These are phyloP conservation scores for Penicillium capsulatum DNA, from an alignment of 2,329 filamentous ascomycete genomes.

Conservation along the genomic window DNA sequence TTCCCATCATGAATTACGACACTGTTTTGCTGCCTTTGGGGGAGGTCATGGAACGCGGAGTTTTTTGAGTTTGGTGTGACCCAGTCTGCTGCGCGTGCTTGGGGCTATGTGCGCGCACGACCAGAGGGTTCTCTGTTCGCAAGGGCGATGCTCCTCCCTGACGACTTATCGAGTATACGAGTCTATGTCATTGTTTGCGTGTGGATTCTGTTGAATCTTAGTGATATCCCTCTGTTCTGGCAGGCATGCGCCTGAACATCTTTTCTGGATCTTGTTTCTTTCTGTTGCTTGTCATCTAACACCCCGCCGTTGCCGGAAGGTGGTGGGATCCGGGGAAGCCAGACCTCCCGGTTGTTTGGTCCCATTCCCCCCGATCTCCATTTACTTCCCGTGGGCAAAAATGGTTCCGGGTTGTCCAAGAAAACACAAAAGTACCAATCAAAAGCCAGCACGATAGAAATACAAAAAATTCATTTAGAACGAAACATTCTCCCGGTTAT, in stretches of 20 bases:
- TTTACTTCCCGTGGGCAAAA: conserved; percentile 7
- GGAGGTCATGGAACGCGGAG: conserved; percentile 1
- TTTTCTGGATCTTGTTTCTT: conserved; percentile 11
- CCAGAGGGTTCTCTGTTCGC: conserved; percentile 1
- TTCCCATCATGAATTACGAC: conserved; percentile 7
- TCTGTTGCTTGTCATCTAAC: conserved; percentile 5
- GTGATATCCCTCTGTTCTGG: conserved; percentile 30
- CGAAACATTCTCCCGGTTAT: no score
- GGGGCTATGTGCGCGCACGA: not conserved
- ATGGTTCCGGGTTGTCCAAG: no score
- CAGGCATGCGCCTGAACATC: conserved; percentile 14
- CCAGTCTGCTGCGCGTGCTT: conserved; percentile 1
- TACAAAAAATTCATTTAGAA: conserved; percentile 8
- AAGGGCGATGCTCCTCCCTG: conserved; percentile 13
- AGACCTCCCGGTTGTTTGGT: not conserved
- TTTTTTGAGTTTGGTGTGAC: conserved; percentile 3
- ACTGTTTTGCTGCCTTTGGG: conserved; percentile 4
- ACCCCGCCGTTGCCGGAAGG: not conserved
- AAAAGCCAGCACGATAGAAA: conserved; percentile 27
- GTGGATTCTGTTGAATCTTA: conserved; percentile 25
- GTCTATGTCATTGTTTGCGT: conserved; percentile 23
- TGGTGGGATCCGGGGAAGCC: not conserved
- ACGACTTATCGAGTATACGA: conserved; percentile 28
- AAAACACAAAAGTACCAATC: conserved; percentile 5
- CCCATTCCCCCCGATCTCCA: conserved; percentile 1